Conservation (phyloP, 495 filamentous ascomycete species). For the Penicillium parvum region DNA sequence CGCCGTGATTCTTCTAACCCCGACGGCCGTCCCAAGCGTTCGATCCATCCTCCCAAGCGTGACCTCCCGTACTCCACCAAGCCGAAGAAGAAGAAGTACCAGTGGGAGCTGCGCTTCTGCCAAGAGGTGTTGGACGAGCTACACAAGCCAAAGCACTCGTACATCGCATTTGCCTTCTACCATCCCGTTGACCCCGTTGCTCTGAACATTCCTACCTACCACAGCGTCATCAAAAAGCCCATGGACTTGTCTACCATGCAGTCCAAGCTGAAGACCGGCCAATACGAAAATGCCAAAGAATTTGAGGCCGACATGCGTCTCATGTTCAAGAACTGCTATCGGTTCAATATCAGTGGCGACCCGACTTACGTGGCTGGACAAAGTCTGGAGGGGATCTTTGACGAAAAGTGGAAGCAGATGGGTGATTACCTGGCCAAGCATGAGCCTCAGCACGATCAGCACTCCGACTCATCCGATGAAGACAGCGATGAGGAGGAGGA, state of each 20-base stretch:
- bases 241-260: constrained; percentile 86
- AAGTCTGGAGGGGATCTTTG: constrained; percentile 66
- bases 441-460: constrained; percentile 54
- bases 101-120: constrained; percentile 85
- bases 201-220: constrained; percentile 88
- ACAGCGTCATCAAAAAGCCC: constrained; percentile 88
- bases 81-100: constrained; percentile 87
- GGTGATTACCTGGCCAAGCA: constrained; percentile 71
- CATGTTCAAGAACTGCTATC: constrained; percentile 85
- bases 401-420: constrained; percentile 68
- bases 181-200: constrained; percentile 88
- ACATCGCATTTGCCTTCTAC: constrained; percentile 66
- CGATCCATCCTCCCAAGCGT: constrained; percentile 87
- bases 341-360: constrained; percentile 83
- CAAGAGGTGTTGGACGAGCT: constrained; percentile 76
- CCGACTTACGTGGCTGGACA: constrained; percentile 66
- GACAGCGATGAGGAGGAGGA: constrained; percentile 65
- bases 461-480: constrained; percentile 53
- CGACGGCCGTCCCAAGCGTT: constrained; percentile 82
- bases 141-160: constrained; percentile 64
- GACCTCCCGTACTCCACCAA: constrained; percentile 82
- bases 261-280: constrained; percentile 70
- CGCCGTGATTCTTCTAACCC: constrained; percentile 77
- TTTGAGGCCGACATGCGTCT: constrained; percentile 77
- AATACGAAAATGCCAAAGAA: constrained; percentile 78